Conservation (phyloP, 331 rosid species). For the Rhamnella rubrinervis region DNA sequence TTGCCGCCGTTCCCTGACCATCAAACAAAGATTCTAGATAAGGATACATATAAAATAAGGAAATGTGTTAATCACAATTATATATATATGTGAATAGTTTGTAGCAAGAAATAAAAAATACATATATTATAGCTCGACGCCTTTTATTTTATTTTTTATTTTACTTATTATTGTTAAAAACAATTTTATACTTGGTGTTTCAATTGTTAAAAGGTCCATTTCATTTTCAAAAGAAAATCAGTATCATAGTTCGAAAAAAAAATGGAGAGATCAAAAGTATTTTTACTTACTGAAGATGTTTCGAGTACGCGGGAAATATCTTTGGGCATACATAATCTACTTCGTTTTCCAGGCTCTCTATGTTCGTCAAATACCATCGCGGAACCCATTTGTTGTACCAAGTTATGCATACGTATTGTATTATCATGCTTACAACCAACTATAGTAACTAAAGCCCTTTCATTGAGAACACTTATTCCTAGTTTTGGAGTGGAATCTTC, state of each 20-base stretch:
- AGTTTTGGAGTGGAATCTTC: not conserved
- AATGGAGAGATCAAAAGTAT: no score
- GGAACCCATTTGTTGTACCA: slow-evolving; percentile 30
- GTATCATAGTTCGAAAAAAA: not conserved
- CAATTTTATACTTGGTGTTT: no score
- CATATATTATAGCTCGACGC: not conserved
- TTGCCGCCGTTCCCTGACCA: no score
- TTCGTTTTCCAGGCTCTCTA: not conserved
- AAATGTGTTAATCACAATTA: not conserved
- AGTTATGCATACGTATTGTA: slow-evolving; percentile 20
- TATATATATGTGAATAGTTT: no score
- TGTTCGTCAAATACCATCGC: slow-evolving; percentile 20
- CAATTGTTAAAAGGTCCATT: no score
- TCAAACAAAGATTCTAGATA: not conserved
- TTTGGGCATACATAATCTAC: slow-evolving; percentile 10
- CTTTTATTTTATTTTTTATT: not conserved
- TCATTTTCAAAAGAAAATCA: no score
- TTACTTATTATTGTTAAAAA: no score
- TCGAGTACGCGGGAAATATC: slow-evolving; percentile 23
- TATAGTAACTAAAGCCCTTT: slow-evolving; percentile 21
- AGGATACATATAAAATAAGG: not conserved
- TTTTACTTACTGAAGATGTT: not conserved
- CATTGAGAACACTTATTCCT: slow-evolving; percentile 25
- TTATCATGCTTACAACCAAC: not conserved
- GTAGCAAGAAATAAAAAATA: no score